A percentile compares a stretch with the other conserved stretches of the same genome.
phyloP scores from a whole-genome alignment of 2,329 filamentous ascomycete species.

The Cercospora beticola region DNA sequence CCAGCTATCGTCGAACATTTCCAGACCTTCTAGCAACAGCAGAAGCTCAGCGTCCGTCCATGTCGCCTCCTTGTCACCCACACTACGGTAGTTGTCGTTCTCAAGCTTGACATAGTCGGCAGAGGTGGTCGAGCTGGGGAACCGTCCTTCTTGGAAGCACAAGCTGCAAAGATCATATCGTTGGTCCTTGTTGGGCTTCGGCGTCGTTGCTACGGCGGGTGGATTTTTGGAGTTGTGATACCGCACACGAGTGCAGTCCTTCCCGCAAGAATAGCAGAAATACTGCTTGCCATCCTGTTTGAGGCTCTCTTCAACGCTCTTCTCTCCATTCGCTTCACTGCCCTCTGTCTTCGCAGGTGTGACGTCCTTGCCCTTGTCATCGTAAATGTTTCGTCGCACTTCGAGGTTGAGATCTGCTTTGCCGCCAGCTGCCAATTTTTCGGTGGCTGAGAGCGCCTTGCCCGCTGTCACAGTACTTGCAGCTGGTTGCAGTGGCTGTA shows the following conservation, averaged over 20 bases:
- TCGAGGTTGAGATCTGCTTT: slow-evolving; percentile 90
- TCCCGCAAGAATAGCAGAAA: slow-evolving; percentile 87
- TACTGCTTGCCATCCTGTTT: slow-evolving; percentile 66
- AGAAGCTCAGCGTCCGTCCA: slow-evolving; percentile 91
- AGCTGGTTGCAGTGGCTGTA: slow-evolving; percentile 92
- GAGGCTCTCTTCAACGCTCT: slow-evolving; percentile 58
- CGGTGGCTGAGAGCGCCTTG: slow-evolving; percentile 66
- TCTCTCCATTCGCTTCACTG: slow-evolving; percentile 65
- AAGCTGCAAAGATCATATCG: slow-evolving; percentile 89
- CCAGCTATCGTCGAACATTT: slow-evolving; percentile 96
- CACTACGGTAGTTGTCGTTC: slow-evolving; percentile 75
- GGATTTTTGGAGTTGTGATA: slow-evolving; percentile 68
- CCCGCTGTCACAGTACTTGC: slow-evolving; percentile 67
- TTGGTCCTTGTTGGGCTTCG: slow-evolving; percentile 57
- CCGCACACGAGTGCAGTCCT: slow-evolving; percentile 76
- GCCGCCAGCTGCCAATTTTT: slow-evolving; percentile 64
- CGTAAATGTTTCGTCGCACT: slow-evolving; percentile 92
- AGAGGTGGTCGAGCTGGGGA: slow-evolving; percentile 74
- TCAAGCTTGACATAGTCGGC: slow-evolving; percentile 86
- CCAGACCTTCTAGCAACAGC: slow-evolving; percentile 84
- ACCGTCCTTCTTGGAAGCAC: slow-evolving; percentile 81
- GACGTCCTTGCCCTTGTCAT: slow-evolving; percentile 83
- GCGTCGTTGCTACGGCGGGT: slow-evolving; percentile 43
- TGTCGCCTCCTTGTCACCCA: slow-evolving; percentile 79
- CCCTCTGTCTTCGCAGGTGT: slow-evolving; percentile 56